Percentiles rank a stretch among this genome's conserved stretches.
Conservation (phyloP, 2,329 filamentous ascomycete species). For the Dissoconium aciculare region DNA sequence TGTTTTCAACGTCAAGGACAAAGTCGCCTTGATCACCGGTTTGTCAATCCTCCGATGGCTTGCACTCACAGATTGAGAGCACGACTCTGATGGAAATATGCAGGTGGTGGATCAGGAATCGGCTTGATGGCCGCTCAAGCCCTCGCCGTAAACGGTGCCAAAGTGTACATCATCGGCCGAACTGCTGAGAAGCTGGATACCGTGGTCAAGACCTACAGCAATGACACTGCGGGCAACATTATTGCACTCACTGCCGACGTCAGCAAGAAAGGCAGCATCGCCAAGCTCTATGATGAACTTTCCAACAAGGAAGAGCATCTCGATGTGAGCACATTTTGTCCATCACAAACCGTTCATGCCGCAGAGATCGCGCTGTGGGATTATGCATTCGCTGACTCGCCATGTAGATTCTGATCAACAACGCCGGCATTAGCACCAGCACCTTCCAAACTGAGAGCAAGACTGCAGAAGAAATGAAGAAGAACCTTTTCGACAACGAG, state of each 20-base stretch:
- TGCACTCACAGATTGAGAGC: constrained; percentile 1
- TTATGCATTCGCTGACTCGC: too few species aligned
- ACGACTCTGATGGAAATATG: neutral
- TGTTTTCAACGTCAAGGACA: constrained; percentile 27
- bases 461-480: constrained; percentile 29
- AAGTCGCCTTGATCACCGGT: constrained; percentile 28
- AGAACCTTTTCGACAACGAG: constrained; percentile 32
- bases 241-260: constrained; percentile 33
- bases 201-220: constrained; percentile 30
- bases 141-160: constrained; percentile 27
- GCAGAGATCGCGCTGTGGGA: too few species aligned
- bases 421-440: constrained; percentile 31
- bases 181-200: constrained; percentile 34
- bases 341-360: too few species aligned
- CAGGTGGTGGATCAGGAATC: constrained; percentile 33
- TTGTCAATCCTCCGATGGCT: neutral
- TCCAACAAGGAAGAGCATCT: constrained; percentile 31
- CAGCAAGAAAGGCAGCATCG: constrained; percentile 30
- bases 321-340: too few species aligned
- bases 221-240: constrained; percentile 32
- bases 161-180: constrained; percentile 36
- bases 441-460: constrained; percentile 25
- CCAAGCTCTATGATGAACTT: constrained; percentile 29
- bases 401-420: constrained; percentile 30
- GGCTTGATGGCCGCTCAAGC: constrained; percentile 34